Evolutionary conservation across 352 stramenopile genomes (phyloP).

Genomic region (Plasmopara halstedii): DNA sequence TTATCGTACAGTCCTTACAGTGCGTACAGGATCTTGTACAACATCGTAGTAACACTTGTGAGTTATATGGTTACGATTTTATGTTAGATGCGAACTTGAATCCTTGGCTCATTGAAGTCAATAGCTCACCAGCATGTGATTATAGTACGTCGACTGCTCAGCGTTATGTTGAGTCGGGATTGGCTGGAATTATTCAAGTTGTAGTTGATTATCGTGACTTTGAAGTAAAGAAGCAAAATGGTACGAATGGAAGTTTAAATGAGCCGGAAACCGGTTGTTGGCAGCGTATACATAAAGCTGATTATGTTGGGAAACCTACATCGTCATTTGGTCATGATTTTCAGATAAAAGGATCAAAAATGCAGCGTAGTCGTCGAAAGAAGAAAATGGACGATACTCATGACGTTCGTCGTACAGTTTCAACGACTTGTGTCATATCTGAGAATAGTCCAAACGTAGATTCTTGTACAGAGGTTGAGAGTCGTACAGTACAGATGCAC

Average conservation of each 20-base stretch:
- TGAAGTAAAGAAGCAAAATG: slow-evolving; percentile 37
- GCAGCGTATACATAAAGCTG: slow-evolving; percentile 50
- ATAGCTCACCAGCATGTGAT: slow-evolving; percentile 89
- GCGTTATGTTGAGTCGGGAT: slow-evolving; percentile 76
- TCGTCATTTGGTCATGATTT: slow-evolving; percentile 64
- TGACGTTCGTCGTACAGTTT: not conserved
- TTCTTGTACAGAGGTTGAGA: not conserved
- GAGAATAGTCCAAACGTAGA: not conserved
- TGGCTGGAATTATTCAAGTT: slow-evolving; percentile 84
- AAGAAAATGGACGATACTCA: slow-evolving; percentile 1
- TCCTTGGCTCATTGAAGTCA: slow-evolving; percentile 91
- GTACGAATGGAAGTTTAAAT: slow-evolving; percentile 6
- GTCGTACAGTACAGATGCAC: not conserved
- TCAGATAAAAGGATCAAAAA: slow-evolving; percentile 49
- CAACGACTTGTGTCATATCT: not conserved
- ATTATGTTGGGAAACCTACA: slow-evolving; percentile 58
- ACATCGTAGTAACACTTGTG: slow-evolving; percentile 85
- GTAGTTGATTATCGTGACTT: slow-evolving; percentile 81
- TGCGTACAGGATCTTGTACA: slow-evolving; percentile 85
- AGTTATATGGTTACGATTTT: slow-evolving; percentile 92
- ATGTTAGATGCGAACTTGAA: slow-evolving; percentile 86
- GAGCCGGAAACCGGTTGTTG: slow-evolving; percentile 59
- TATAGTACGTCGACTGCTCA: slow-evolving; percentile 90
- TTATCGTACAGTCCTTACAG: slow-evolving; percentile 74
- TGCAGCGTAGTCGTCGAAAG: slow-evolving; percentile 23